Evolutionary conservation across 139 green algal genomes (phyloP), one percentile per base, ranked within the genome.

Genomic region (Tetraselmis chui): DNA sequence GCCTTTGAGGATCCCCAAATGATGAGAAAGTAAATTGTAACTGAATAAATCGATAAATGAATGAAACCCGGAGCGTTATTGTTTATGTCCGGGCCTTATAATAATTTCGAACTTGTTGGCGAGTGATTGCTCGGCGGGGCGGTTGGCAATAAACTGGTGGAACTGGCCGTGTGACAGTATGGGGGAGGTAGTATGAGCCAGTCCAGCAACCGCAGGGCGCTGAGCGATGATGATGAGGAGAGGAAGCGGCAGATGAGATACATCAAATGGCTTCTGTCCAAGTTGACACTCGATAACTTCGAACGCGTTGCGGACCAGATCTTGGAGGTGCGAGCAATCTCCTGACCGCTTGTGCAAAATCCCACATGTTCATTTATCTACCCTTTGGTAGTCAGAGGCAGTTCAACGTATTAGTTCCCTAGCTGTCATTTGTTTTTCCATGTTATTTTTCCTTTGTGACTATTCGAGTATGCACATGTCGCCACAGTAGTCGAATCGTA

Each of bases 271-370:
- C 88, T 98, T 59, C 91, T 99, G 28, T 99, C 99, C 91, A 99
- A 99, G 95, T 91, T 99, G 76, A 99, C 96, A 26, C 93, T 93
- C 11, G 92, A 99, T 81, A 99, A 98, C 86, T 99, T 98, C 84
- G 94, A 97, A 27, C 90, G 88, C 77, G 93, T 99, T 30, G 84
- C 86, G 23, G 78, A 84, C 26, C 86, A 90, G 89, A 81, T 99
- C 59, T 77, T 97, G 27, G 90, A 93, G 0, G n/a, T n/a, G n/a
- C n/a, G n/a, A n/a, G n/a, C n/a, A n/a, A n/a, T n/a, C 24, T 32
- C 29, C 24, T 24, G 76, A 78, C 25, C 32, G 23, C 23, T 28
- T 11, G 28, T 28, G 28, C 75, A 11, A 31, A 11, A 31, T 23
- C 29, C 23, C 23, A 11, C 23, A 24, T 79, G 26, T 79, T n/a